phyloP scores from a whole-genome alignment of 495 filamentous ascomycete genomes.

The Neurospora cerealis region DNA sequence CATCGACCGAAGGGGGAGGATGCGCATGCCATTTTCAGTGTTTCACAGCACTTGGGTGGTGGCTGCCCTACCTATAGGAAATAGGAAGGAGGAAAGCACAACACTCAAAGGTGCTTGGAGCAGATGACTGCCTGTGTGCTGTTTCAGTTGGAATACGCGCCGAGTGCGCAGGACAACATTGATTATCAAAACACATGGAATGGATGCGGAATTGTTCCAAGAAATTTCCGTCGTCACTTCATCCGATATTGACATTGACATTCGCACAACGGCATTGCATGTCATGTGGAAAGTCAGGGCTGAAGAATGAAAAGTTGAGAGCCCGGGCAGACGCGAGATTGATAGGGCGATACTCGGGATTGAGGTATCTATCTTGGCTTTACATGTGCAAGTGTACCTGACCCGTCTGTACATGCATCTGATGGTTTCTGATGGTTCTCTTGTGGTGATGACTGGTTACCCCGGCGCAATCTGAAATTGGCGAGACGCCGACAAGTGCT shows the following conservation, averaged over 20 bases:
- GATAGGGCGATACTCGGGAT: not conserved
- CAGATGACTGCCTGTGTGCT: not conserved
- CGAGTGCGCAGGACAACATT: not conserved
- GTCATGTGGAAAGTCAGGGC: not conserved
- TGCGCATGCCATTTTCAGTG: not conserved
- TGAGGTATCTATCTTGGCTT: not conserved
- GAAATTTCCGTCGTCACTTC: slow-evolving; percentile 4
- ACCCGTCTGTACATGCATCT: not conserved
- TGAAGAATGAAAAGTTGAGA: not conserved
- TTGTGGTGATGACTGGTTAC: not conserved
- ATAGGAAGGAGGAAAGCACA: not conserved
- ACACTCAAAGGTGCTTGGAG: not conserved
- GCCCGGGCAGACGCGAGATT: not conserved
- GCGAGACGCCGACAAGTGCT: not conserved
- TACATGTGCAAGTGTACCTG: not conserved
- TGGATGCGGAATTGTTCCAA: slow-evolving; percentile 6
- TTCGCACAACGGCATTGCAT: not conserved
- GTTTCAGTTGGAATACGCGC: not conserved
- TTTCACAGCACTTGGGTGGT: not conserved
- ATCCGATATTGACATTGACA: slow-evolving; percentile 19
- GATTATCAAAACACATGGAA: slow-evolving; percentile 8
- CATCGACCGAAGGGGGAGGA: not conserved
- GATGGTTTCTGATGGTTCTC: not conserved
- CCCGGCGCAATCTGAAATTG: not conserved
- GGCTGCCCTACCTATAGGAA: not conserved